Conservation (phyloP, 2,329 filamentous ascomycete species). For the Penicillium sp. region DNA sequence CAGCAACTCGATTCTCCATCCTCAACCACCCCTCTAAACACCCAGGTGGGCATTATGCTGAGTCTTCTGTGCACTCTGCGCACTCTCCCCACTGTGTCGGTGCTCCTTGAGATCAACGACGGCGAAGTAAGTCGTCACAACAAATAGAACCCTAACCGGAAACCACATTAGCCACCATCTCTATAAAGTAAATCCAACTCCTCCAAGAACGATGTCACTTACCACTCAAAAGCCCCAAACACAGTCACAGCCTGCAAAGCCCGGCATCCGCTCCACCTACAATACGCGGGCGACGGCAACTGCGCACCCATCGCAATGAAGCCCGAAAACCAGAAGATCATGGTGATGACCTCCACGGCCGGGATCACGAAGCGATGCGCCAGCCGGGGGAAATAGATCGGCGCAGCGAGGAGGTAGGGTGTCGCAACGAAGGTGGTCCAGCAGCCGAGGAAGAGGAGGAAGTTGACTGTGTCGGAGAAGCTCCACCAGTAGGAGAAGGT, state of each 20-base stretch:
- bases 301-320: slow-evolving; percentile 74
- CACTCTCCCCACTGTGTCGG: slow-evolving; percentile 28
- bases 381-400: slow-evolving; percentile 60
- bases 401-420: slow-evolving; percentile 68
- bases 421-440: slow-evolving; percentile 73
- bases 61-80: slow-evolving; percentile 25
- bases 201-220: slow-evolving; percentile 14
- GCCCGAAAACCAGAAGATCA: slow-evolving; percentile 88
- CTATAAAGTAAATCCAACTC: too few relatives aligned
- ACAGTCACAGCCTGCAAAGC: slow-evolving; percentile 57
- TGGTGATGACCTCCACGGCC: slow-evolving; percentile 69
- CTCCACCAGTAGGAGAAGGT: slow-evolving; percentile 48
- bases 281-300: slow-evolving; percentile 58
- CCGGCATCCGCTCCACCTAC: slow-evolving; percentile 59
- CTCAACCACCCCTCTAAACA: slow-evolving; percentile 7
- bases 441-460: slow-evolving; percentile 75
- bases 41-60: slow-evolving; percentile 27
- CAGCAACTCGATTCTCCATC: background rate
- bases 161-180: background rate
- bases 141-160: slow-evolving; percentile 44
- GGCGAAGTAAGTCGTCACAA: slow-evolving; percentile 52
- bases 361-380: slow-evolving; percentile 68
- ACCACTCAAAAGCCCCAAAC: slow-evolving; percentile 53
- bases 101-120: slow-evolving; percentile 50
- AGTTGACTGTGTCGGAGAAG: slow-evolving; percentile 65